Percentiles rank a stretch among this genome's conserved stretches.
phyloP scores from a whole-genome alignment of 129 eudicot genomes.

The Smallanthus sonchifolius region DNA sequence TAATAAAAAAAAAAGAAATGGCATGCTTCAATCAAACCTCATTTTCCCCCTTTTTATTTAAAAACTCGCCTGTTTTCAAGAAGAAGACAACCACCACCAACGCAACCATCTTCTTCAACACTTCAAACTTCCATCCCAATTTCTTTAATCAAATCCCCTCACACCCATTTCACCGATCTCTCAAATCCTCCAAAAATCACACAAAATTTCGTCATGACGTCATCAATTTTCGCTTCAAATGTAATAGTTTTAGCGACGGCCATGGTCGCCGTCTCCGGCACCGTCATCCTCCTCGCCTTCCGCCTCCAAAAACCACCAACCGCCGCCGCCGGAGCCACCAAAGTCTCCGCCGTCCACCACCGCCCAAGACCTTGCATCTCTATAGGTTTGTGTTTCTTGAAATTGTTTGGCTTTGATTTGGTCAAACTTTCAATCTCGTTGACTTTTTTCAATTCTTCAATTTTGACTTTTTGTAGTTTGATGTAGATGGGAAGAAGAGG shows the following conservation, averaged over 20 bases:
- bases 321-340: conserved; percentile 8
- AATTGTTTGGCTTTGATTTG: conserved; percentile 1
- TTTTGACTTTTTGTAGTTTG: neutral
- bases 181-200: neutral
- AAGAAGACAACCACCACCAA: conserved; percentile 21
- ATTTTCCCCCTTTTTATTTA: conserved; percentile 27
- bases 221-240: conserved; percentile 48
- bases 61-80: conserved; percentile 14
- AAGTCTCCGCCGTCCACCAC: conserved; percentile 17
- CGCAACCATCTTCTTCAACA: conserved; percentile 3
- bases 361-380: conserved; percentile 63
- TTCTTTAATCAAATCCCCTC: neutral
- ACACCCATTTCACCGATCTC: conserved; percentile 19
- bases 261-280: conserved; percentile 80
- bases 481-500: conserved; percentile 44
- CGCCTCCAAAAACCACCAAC: conserved; percentile 45
- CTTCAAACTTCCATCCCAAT: conserved; percentile 16
- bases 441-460: neutral
- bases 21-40: conserved; percentile 2
- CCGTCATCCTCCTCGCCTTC: conserved; percentile 54
- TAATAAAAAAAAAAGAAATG: neutral
- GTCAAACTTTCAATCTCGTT: conserved; percentile 6
- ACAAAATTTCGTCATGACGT: conserved; percentile 19
- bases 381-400: conserved; percentile 34
- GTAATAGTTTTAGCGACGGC: conserved; percentile 61